Percentiles rank a stretch among this genome's conserved stretches.
Evolutionary conservation across 768 basidiomycete species (phyloP).

Genomic region (Kondoa subrosea): DNA sequence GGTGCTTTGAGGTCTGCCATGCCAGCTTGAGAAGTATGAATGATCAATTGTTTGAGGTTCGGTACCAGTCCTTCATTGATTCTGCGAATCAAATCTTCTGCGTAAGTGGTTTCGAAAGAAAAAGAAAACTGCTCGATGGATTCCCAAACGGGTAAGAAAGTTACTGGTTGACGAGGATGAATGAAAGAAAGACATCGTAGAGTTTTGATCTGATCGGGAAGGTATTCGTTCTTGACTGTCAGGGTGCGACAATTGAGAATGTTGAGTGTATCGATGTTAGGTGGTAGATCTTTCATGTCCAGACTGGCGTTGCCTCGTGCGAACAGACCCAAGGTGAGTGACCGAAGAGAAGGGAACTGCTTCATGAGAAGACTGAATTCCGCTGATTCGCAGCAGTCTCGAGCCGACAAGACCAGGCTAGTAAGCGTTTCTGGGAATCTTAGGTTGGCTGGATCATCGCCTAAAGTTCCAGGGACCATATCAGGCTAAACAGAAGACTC

Average conservation of each 20-base stretch:
- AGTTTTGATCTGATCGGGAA: not conserved
- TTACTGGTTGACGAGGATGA: not conserved
- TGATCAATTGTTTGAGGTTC: not conserved
- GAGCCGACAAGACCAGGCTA: not conserved
- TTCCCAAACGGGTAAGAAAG: not conserved
- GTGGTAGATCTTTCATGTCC: not conserved
- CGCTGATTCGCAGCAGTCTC: not conserved
- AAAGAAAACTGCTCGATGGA: not conserved
- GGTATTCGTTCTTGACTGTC: not conserved
- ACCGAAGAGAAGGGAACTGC: not conserved
- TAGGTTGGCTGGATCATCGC: not conserved
- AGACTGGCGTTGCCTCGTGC: not conserved
- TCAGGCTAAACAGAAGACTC: not conserved
- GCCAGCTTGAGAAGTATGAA: not conserved
- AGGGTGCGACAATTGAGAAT: not conserved
- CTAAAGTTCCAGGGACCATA: not conserved
- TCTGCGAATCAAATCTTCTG: not conserved
- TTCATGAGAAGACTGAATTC: not conserved
- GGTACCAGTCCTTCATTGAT: not conserved
- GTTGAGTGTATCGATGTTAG: not conserved
- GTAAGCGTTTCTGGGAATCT: not conserved
- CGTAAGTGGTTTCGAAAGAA: not conserved
- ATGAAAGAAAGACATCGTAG: not conserved
- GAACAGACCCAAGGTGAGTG: not conserved
- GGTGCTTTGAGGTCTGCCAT: not conserved